Conservation (phyloP, 2,329 filamentous ascomycete species). For the Diaporthe sp. region DNA sequence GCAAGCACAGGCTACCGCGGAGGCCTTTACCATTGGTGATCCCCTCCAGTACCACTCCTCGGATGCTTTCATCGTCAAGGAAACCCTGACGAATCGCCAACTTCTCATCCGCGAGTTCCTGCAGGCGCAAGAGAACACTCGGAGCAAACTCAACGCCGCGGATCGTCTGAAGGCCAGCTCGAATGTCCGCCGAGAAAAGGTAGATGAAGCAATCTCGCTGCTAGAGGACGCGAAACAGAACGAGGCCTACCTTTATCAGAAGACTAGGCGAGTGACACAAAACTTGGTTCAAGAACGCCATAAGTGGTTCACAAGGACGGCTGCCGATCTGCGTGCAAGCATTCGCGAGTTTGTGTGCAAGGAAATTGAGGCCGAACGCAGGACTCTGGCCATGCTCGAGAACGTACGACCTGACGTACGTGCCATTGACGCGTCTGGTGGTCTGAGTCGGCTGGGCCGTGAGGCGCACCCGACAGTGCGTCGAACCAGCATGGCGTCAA, state of each 20-base stretch:
- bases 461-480: slow-evolving; percentile 85
- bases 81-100: slow-evolving; percentile 96
- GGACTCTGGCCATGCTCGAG: slow-evolving; percentile 93
- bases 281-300: slow-evolving; percentile 91
- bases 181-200: slow-evolving; percentile 92
- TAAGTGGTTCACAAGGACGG: slow-evolving; percentile 90
- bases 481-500: slow-evolving; percentile 83
- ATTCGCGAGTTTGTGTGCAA: slow-evolving; percentile 94
- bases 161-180: slow-evolving; percentile 90
- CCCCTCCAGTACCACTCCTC: slow-evolving; percentile 95
- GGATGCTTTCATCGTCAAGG: slow-evolving; percentile 97
- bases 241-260: slow-evolving; percentile 85
- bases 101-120: slow-evolving; percentile 94
- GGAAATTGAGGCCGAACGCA: slow-evolving; percentile 94
- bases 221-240: slow-evolving; percentile 88
- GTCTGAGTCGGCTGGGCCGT: slow-evolving; percentile 88
- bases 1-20: slow-evolving; percentile 94
- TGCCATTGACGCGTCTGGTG: slow-evolving; percentile 90
- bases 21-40: slow-evolving; percentile 94
- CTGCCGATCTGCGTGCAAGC: slow-evolving; percentile 84
- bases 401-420: slow-evolving; percentile 93
- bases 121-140: slow-evolving; percentile 88
- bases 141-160: slow-evolving; percentile 85
- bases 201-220: slow-evolving; percentile 94
- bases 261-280: slow-evolving; percentile 88